These are phyloP conservation scores for Friedmanniomyces endolithicus DNA, from an alignment of 495 filamentous ascomycete species.

Conservation along the genomic window DNA sequence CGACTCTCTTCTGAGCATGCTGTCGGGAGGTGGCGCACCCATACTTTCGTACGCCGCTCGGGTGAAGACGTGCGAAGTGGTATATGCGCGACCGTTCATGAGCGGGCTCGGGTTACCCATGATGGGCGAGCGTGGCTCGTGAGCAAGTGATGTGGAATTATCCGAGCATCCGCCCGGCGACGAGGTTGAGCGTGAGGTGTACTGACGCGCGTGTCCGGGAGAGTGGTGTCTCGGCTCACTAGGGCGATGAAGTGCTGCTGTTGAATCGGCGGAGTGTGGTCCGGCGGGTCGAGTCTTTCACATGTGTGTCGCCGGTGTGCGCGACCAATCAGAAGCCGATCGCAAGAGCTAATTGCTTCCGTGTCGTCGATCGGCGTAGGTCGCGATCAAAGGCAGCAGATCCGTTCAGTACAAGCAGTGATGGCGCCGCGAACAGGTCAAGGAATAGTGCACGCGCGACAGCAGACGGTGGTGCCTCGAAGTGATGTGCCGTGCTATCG, in stretches of 20 bases:
- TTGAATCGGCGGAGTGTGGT: too few species aligned
- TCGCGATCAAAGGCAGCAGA: too few species aligned
- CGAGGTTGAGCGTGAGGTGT: background rate
- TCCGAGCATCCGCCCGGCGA: too few species aligned
- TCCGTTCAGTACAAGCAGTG: too few species aligned
- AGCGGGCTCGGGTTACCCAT: background rate
- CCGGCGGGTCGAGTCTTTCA: background rate
- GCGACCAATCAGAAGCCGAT: conserved; percentile 14
- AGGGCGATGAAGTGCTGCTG: background rate
- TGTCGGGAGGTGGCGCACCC: background rate
- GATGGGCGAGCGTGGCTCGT: background rate
- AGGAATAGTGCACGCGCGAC: too few species aligned
- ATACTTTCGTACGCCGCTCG: background rate
- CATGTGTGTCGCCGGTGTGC: background rate
- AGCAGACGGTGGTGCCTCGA: too few species aligned
- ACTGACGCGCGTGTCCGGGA: background rate
- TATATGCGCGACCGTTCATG: background rate
- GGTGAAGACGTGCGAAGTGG: background rate
- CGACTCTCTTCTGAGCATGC: background rate
- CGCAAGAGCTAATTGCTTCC: background rate
- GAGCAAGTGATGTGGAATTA: background rate
- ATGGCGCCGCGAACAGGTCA: too few species aligned
- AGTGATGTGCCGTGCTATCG: too few species aligned
- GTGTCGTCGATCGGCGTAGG: background rate
- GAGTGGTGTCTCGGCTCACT: background rate